phyloP scores from a whole-genome alignment of 2,329 filamentous ascomycete genomes.

The Fusarium fracticaudum region DNA sequence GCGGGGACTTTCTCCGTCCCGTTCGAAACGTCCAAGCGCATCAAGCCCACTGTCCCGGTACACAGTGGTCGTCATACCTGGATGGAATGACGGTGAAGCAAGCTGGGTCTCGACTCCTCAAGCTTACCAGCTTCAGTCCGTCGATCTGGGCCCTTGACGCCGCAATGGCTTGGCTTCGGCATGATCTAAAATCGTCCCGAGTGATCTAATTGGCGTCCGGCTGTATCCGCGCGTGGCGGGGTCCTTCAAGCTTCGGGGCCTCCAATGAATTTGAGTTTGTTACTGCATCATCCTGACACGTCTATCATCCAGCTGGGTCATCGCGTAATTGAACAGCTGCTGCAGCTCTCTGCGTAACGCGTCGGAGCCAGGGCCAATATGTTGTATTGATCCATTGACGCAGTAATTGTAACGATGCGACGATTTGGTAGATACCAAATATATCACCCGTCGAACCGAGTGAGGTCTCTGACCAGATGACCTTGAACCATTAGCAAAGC shows the following conservation, averaged over 20 bases:
- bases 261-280: neutral
- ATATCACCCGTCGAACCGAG: neutral
- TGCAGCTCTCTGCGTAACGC: neutral
- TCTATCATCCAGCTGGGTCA: neutral
- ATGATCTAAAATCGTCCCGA: neutral
- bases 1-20: neutral
- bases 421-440: conserved; percentile 1
- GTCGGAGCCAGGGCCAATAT: neutral
- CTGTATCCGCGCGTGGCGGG: neutral
- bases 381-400: neutral
- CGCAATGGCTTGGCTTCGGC: neutral
- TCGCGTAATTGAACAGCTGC: neutral
- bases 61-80: neutral
- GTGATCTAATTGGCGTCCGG: neutral
- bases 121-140: neutral
- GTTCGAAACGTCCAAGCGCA: neutral
- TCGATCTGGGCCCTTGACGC: neutral
- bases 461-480: neutral
- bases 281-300: neutral
- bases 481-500: neutral
- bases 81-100: neutral
- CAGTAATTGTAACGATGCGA: neutral
- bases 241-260: neutral
- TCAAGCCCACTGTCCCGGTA: neutral
- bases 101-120: neutral